Evolutionary conservation across 176 grass and related monocot genomes (phyloP), one percentile per base, ranked within the genome.

Genomic region (Aechmea fasciata): DNA sequence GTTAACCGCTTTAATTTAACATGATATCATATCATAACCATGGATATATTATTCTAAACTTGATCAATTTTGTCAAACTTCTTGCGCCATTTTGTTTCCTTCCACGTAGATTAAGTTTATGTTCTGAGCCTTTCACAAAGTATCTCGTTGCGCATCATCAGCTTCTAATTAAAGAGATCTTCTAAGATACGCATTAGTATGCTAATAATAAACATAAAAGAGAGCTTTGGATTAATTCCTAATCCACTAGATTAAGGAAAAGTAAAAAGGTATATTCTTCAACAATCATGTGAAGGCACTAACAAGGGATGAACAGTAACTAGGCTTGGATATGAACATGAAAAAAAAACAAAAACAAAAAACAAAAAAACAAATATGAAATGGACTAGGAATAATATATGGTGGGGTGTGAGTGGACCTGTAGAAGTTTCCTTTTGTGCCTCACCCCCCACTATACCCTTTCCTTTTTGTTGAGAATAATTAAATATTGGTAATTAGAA

Each of bases 221-320:
- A 9, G 15, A 71, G 33, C 69, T 33, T 41, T 47, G 51, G 52
- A 41, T n/a, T n/a, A n/a, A n/a, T 11, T 71, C 41, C 69, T 47
- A 23, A 71, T 28, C 33, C 13, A 59, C 51, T 50, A 59, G 51
- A 59, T 57, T 33, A 71, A 41, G 14, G 9, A 71, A 51, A 9
- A 70, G 22, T 51, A 14, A 52, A 25, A 25, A 70, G 49, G n/a
- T 51, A 70, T 19, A 70, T 70, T 52, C 49, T 52, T 70, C 48
- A 51, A 51, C 11, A 19, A 52, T 1, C 68, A 70, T 70, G 51
- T 71, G 51, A 53, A 55, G 47, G 11, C 26, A 71, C 10, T 26
- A 23, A 13, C 11, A 50, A 22, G 15, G 47, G 10, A 13, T 55
- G 20, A 61, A 24, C 18, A 28, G 67, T 1, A 7, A 0, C 33